Base-by-base conservation (phyloP, 169 alveolate genomes). In the Eimeria sp. region DNA sequence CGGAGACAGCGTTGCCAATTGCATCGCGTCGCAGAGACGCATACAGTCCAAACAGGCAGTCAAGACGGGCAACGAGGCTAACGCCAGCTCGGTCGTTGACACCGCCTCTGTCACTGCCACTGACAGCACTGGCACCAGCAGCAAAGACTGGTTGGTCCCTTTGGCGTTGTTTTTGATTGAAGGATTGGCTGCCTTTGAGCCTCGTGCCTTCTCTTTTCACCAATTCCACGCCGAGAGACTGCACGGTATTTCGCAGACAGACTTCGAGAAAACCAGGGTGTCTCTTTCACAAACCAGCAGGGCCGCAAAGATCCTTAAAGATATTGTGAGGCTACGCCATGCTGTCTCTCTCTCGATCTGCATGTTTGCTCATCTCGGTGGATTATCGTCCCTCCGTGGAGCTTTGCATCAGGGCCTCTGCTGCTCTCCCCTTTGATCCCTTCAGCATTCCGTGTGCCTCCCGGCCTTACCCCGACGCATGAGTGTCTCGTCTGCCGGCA, bases 181-280 rank as follows among this genome's bases (percentile, higher is more conserved):
- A 62, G 96, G 94, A 11, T n/a, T 83, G 74, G 96, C 89, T 10
- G 96, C 96, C 40, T 93, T 83, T 74, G 96, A 93, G 68, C 96
- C 96, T 33, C 89, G 94, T 11, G 93, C 93, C 37, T 71, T 80
- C 54, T 33, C 96, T 58, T 74, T 30, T 82, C 82, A 66, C 80
- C 96, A 93, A 58, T 83, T 93, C 62, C 96, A 93, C 88, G 94
- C 96, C 43, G 93, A 80, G 71, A 66, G 40, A 43, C 27, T 83
- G 46, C 83, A 66, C 54, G 96, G 96, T 27, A 30, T 93, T 46
- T 80, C 96, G 52, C 85, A 83, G 74, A 54, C 52, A 49, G 76
- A 49, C 66, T 93, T 93, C 68, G 96, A 93, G 82, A 76, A 83
- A 23, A 62, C 89, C 78, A 60, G 96, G 23, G 96, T 93, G 66